Evolutionary conservation across 768 basidiomycete genomes (phyloP), one percentile per base, ranked within the genome.

Genomic region (Plicaturopsis crispa): DNA sequence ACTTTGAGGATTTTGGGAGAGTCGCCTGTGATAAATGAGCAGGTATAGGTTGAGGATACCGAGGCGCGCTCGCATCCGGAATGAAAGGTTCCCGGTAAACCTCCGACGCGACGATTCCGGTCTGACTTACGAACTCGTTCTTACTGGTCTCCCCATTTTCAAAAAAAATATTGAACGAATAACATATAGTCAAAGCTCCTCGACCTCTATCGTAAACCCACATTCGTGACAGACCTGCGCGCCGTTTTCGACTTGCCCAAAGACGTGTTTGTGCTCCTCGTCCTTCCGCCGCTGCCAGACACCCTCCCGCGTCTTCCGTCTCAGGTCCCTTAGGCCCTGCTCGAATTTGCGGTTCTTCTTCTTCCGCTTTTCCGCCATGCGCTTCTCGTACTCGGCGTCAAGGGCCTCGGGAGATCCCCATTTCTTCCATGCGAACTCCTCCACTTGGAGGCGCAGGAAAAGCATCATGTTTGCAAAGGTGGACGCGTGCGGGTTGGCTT

Each of bases 381-480:
- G 73, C 23, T 72, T 69, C 48, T 86, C 82, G 58, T 80, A 98
- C 54, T 97, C 94, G 5, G 70, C 73, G 51, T 98, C 94, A 34
- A 99, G 60, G 7, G 78, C 89, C 56, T 96, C 92, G 6, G 88
- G 73, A 1, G 90, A 87, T 0, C 91, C 93, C 96, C 96, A 99
- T 61, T 99, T 99, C 55, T 87, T 82, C 84, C 84, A 96, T 4
- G 96, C 94, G 60, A 93, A 97, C 32, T 82, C 87, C 57, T 99
- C 96, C 2, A 96, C 89, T 57, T 98, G 94, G 52, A 68, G 84
- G 23, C 96, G 80, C 4, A 97, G 69, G 62, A 86, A 98, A 16
- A 99, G 72, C 96, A 98, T 98, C 96, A 98, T 98, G 67, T 98
- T 99, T 24, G 87, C 86, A 54, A 87, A 98, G 0, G 89, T 93